These are phyloP conservation scores for Irpex rosettiformis DNA, from an alignment of 1,284 basidiomycete species.

Conservation along the genomic window DNA sequence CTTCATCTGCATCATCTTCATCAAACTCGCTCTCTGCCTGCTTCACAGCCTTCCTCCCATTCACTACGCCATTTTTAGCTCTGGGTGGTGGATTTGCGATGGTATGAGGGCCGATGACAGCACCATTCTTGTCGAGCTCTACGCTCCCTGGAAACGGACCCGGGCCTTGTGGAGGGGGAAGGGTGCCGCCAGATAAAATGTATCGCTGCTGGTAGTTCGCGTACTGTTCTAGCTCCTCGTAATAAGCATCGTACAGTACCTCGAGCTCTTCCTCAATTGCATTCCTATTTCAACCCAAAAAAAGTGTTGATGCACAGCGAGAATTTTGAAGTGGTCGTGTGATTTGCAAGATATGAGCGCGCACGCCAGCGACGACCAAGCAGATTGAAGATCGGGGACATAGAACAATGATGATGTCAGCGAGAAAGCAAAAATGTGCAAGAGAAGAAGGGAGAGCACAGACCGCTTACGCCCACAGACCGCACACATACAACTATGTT, in stretches of 20 bases:
- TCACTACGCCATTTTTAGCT: constrained; percentile 36
- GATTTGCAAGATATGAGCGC: constrained; percentile 2
- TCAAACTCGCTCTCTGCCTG: constrained; percentile 58
- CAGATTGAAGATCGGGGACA: constrained; percentile 17
- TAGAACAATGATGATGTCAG: constrained; percentile 25
- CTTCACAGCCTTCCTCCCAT: constrained; percentile 46
- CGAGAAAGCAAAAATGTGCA: constrained; percentile 8
- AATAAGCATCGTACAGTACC: constrained; percentile 99
- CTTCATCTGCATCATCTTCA: constrained; percentile 42
- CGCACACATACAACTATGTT: constrained; percentile 92
- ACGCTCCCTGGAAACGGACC: constrained; percentile 98
- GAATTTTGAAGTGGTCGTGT: constrained; percentile 10
- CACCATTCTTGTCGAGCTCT: constrained; percentile 89
- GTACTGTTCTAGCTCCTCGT: constrained; percentile 98
- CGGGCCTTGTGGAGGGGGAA: constrained; percentile 90
- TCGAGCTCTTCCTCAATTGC: constrained; percentile 99
- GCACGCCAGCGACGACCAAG: constrained; percentile 19
- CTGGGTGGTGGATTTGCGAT: constrained; percentile 38
- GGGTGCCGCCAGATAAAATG: constrained; percentile 79
- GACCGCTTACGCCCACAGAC: constrained; percentile 96
- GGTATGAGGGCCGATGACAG: constrained; percentile 65
- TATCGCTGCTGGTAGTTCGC: constrained; percentile 96
- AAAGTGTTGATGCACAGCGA: constrained; percentile 4
- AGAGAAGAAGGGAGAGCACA: constrained; percentile 41
- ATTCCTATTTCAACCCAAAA: constrained; percentile 48